Percentiles rank a stretch among this genome's conserved stretches.
Conservation (phyloP, 73 alveolate species). For the Paramecium biaurelia region DNA sequence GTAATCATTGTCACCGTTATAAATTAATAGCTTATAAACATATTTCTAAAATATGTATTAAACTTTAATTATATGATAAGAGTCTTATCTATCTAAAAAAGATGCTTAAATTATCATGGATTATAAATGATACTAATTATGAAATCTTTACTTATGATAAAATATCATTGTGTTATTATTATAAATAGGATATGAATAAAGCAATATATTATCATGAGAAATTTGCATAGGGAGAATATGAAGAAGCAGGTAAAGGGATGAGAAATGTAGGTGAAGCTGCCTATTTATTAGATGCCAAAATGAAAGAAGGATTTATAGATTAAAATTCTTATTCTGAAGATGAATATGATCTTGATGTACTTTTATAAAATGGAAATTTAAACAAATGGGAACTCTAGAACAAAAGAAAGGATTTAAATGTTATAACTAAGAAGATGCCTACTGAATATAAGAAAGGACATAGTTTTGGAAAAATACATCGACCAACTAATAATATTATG, state of each 20-base stretch:
- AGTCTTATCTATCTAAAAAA: slow-evolving; percentile 48
- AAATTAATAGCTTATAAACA: slow-evolving; percentile 18
- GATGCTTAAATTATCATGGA: slow-evolving; percentile 59
- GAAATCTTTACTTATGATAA: slow-evolving; percentile 59
- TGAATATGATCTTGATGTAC: slow-evolving; percentile 13
- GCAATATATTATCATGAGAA: slow-evolving; percentile 57
- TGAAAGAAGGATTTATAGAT: not conserved
- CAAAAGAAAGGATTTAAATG: not conserved
- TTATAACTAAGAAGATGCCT: not conserved
- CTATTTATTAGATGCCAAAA: not conserved
- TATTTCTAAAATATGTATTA: not conserved
- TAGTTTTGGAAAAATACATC: slow-evolving; percentile 34
- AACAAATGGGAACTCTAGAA: slow-evolving; percentile 12
- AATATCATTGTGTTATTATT: slow-evolving; percentile 26
- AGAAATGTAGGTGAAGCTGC: slow-evolving; percentile 21
- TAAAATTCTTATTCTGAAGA: slow-evolving; percentile 34
- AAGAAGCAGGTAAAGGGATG: slow-evolving; percentile 3
- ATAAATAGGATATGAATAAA: slow-evolving; percentile 23
- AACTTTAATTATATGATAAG: slow-evolving; percentile 45
- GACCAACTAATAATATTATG: not conserved
- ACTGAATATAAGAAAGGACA: slow-evolving; percentile 25
- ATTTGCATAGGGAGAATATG: slow-evolving; percentile 12
- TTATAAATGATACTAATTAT: slow-evolving; percentile 43
- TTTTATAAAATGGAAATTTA: slow-evolving; percentile 7
- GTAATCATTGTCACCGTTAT: not conserved